A percentile compares a stretch with the other conserved stretches of the same genome.
These are phyloP conservation scores for Ascomycota sp. DNA, from an alignment of 2,329 filamentous ascomycete genomes.

Conservation along the genomic window DNA sequence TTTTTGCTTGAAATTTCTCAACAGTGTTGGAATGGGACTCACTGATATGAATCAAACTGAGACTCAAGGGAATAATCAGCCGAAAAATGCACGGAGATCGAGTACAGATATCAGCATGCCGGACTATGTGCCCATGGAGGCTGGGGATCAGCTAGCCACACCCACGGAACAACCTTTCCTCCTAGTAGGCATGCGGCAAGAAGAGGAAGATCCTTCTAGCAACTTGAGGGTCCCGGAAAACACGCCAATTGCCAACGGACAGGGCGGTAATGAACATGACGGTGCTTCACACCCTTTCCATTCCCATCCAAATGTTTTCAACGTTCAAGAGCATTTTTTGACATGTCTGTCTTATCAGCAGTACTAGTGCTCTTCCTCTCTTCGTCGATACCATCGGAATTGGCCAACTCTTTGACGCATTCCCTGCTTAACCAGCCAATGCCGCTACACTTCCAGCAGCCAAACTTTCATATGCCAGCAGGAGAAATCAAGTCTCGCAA, in stretches of 20 bases:
- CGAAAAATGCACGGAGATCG: slow-evolving; percentile 7
- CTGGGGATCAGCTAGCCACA: slow-evolving; percentile 1
- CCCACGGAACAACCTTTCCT: slow-evolving; percentile 2
- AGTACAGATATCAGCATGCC: slow-evolving; percentile 22
- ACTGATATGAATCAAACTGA: slow-evolving; percentile 1
- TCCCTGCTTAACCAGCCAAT: slow-evolving; percentile 27
- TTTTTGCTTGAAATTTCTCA: slow-evolving; percentile 11
- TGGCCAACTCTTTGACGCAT: slow-evolving; percentile 22
- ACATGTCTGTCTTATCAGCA: slow-evolving; percentile 1
- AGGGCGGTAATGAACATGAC: slow-evolving; percentile 3
- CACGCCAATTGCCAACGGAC: slow-evolving; percentile 14
- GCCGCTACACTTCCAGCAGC: slow-evolving; percentile 13
- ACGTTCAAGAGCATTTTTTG: neutral
- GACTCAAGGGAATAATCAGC: slow-evolving; percentile 1
- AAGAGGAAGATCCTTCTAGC: slow-evolving; percentile 8
- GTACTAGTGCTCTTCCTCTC: slow-evolving; percentile 5
- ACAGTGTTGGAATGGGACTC: slow-evolving; percentile 4
- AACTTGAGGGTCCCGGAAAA: slow-evolving; percentile 20
- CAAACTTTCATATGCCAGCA: slow-evolving; percentile 11
- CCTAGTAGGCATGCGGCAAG: slow-evolving; percentile 10
- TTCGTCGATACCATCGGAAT: slow-evolving; percentile 9
- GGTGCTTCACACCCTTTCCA: slow-evolving; percentile 2
- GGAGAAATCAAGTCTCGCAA: slow-evolving; percentile 23
- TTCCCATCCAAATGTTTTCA: neutral
- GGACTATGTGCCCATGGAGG: slow-evolving; percentile 13